phyloP scores from a whole-genome alignment of 495 filamentous ascomycete genomes.

The Penicillium longicatenatum region DNA sequence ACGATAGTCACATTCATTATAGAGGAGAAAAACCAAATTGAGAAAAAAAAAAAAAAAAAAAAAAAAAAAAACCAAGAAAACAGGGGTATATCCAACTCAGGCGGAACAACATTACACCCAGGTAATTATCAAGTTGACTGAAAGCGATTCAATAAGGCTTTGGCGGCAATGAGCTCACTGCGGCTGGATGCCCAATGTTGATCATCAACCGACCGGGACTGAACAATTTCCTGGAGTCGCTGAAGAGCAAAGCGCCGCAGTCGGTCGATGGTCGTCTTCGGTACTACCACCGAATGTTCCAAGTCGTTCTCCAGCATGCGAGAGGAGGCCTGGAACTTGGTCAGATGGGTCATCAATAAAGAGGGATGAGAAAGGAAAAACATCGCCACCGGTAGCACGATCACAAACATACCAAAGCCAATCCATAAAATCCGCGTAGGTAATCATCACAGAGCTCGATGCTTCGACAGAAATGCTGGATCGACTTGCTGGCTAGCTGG shows the following conservation, averaged over 20 bases:
- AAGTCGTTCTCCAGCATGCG: constrained; percentile 23
- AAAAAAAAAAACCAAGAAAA: background rate
- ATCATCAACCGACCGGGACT: constrained; percentile 53
- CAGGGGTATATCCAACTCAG: constrained; percentile 8
- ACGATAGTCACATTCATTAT: background rate
- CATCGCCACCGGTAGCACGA: background rate
- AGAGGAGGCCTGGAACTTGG: constrained; percentile 20
- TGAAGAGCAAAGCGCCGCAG: constrained; percentile 72
- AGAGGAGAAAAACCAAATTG: no score
- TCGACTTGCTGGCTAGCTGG: constrained; percentile 64
- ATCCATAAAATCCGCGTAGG: constrained; percentile 86
- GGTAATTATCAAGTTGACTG: constrained; percentile 23
- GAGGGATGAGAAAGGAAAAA: background rate
- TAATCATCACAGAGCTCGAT: constrained; percentile 94
- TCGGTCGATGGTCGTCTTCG: constrained; percentile 57
- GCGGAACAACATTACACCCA: background rate
- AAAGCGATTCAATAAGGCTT: constrained; percentile 62
- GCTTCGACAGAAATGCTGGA: constrained; percentile 83
- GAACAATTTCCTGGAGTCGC: constrained; percentile 75
- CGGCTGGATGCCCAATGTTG: constrained; percentile 70
- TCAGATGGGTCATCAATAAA: background rate
- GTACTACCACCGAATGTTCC: constrained; percentile 12
- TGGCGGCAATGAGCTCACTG: constrained; percentile 76
- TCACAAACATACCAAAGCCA: constrained; percentile 66
- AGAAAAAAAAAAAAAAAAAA: background rate